phyloP scores from a whole-genome alignment of 2,329 filamentous ascomycete genomes.

The Hymenotorrendiella dingleyae region DNA sequence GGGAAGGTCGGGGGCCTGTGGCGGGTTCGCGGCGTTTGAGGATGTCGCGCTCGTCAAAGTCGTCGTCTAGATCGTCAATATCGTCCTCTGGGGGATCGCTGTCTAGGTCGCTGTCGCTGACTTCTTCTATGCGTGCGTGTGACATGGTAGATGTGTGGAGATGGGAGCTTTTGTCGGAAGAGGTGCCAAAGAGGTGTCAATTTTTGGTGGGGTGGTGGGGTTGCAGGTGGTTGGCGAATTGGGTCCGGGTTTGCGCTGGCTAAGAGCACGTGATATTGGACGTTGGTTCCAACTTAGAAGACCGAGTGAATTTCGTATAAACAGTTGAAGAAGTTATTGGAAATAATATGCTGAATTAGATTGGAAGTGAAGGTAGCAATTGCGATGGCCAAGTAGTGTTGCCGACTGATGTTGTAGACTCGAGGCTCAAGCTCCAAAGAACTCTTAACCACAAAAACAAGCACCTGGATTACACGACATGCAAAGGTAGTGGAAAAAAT shows the following conservation, averaged over 20 bases:
- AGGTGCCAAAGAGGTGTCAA: conserved; percentile 5
- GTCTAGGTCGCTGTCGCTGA: conserved; percentile 70
- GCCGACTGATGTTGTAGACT: too few species aligned
- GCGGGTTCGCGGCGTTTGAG: conserved; percentile 19
- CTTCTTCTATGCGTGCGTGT: conserved; percentile 85
- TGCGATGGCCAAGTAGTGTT: too few species aligned
- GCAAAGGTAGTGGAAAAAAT: background rate
- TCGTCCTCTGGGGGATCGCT: conserved; percentile 80
- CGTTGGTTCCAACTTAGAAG: too few species aligned
- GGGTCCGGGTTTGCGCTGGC: too few species aligned
- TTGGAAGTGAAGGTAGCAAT: too few species aligned
- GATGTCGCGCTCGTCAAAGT: conserved; percentile 45
- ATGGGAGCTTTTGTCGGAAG: too few species aligned
- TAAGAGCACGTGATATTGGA: too few species aligned
- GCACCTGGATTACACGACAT: background rate
- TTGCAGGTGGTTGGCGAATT: too few species aligned
- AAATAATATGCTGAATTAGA: too few species aligned
- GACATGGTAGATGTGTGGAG: conserved; percentile 52
- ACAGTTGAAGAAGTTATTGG: too few species aligned
- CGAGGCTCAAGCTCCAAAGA: too few species aligned
- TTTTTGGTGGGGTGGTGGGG: conserved; percentile 10
- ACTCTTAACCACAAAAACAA: background rate
- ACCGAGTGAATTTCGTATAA: too few species aligned
- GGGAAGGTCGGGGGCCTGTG: conserved; percentile 16
- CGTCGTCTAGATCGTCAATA: conserved; percentile 57